These are phyloP conservation scores for Lolium rigidum DNA, from an alignment of 176 grass and related monocot species.

Conservation along the genomic window DNA sequence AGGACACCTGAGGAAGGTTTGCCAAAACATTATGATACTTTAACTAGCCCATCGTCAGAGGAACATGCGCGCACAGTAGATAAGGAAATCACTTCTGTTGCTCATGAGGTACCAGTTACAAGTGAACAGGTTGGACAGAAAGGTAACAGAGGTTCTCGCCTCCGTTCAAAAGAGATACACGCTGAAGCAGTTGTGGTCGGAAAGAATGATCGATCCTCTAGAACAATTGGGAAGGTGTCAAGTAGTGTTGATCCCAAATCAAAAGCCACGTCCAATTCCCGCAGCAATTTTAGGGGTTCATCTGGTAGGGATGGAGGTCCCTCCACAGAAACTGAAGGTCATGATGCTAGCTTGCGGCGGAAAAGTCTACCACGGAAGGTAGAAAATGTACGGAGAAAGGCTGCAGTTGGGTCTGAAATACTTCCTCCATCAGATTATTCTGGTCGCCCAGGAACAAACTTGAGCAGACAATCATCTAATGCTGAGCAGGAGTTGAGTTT, in stretches of 20 bases:
- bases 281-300: slow-evolving; percentile 47
- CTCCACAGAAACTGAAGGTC: slow-evolving; percentile 49
- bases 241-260: slow-evolving; percentile 49
- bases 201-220: slow-evolving; percentile 42
- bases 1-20: slow-evolving; percentile 35
- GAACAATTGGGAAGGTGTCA: slow-evolving; percentile 53
- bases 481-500: slow-evolving; percentile 52
- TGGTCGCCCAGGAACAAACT: slow-evolving; percentile 45
- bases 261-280: slow-evolving; percentile 52
- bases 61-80: slow-evolving; percentile 44
- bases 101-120: slow-evolving; percentile 44
- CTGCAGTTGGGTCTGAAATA: slow-evolving; percentile 39
- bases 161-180: slow-evolving; percentile 49
- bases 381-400: slow-evolving; percentile 53
- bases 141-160: slow-evolving; percentile 44
- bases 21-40: slow-evolving; percentile 41
- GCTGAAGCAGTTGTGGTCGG: slow-evolving; percentile 40
- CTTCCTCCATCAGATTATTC: slow-evolving; percentile 47
- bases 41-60: neutral
- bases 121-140: slow-evolving; percentile 44
- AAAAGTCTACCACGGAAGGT: slow-evolving; percentile 48
- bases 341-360: slow-evolving; percentile 41
- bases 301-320: slow-evolving; percentile 39
- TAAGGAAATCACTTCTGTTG: slow-evolving; percentile 38
- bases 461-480: slow-evolving; percentile 52